phyloP scores from a whole-genome alignment of 2,329 filamentous ascomycete species.

The Diaporthe destruens region DNA sequence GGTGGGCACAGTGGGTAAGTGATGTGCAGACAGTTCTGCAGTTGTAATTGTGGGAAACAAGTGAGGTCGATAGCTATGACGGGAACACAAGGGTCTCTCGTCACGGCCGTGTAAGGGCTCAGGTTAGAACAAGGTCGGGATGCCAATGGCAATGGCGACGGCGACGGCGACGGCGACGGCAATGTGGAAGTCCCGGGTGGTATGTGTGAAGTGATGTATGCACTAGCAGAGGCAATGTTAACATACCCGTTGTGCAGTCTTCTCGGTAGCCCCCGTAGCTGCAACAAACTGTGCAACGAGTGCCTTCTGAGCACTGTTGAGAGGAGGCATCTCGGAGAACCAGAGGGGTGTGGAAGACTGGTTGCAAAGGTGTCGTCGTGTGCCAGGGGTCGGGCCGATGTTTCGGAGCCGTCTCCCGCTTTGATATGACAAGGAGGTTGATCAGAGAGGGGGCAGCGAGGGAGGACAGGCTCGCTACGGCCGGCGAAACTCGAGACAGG shows the following conservation, averaged over 20 bases:
- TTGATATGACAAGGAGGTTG: conserved; percentile 20
- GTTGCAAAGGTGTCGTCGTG: conserved; percentile 8
- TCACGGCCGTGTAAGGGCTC: not conserved
- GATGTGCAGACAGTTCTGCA: not conserved
- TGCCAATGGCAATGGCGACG: not conserved
- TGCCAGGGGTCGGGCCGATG: conserved; percentile 38
- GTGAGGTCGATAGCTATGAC: not conserved
- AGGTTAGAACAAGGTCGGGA: not conserved
- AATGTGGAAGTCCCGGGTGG: no score
- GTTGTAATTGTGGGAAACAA: not conserved
- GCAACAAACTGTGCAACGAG: conserved; percentile 40
- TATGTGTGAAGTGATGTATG: not conserved
- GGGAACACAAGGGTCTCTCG: conserved; percentile 5
- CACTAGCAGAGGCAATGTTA: not conserved
- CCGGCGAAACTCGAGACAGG: not conserved
- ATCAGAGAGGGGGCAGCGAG: not conserved
- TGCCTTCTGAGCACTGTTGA: conserved; percentile 40
- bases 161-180: not conserved
- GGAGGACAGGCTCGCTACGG: conserved; percentile 10
- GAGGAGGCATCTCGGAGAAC: conserved; percentile 40
- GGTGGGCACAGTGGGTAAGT: not conserved
- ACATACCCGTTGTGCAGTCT: conserved; percentile 42
- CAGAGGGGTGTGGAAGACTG: not conserved
- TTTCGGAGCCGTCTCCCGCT: conserved; percentile 35
- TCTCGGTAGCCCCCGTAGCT: conserved; percentile 41